These are phyloP conservation scores for Barnettozyma pratensis DNA, from an alignment of 805 yeast species.

Conservation along the genomic window DNA sequence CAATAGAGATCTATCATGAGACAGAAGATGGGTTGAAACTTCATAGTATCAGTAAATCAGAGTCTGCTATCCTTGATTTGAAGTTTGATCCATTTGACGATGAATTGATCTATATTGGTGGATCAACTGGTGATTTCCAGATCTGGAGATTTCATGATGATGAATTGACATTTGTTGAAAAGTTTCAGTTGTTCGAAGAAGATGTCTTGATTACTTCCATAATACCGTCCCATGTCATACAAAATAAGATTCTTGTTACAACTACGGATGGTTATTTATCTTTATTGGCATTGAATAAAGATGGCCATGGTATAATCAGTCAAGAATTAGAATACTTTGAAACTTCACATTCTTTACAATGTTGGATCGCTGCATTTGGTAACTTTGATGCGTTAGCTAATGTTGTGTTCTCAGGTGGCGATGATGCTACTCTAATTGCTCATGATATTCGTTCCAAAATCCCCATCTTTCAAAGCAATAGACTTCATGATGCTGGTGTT, in stretches of 20 bases:
- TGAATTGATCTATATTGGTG: conserved; percentile 52
- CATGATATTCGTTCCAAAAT: conserved; percentile 51
- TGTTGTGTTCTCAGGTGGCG: conserved; percentile 84
- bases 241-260: conserved; percentile 44
- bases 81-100: conserved; percentile 57
- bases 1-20: conserved; percentile 37
- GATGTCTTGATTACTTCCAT: conserved; percentile 59
- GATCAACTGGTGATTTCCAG: conserved; percentile 72
- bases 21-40: conserved; percentile 19
- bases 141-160: conserved; percentile 49
- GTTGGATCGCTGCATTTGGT: conserved; percentile 84
- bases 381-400: conserved; percentile 43
- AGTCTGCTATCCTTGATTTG: conserved; percentile 72
- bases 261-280: conserved; percentile 63
- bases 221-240: conserved; percentile 44
- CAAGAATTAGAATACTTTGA: conserved; percentile 14
- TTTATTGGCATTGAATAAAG: conserved; percentile 23
- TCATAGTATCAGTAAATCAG: conserved; percentile 30
- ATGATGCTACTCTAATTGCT: conserved; percentile 71
- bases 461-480: conserved; percentile 32
- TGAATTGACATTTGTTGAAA: conserved; percentile 18
- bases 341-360: conserved; percentile 62
- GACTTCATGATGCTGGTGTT: conserved; percentile 88
- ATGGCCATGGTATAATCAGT: conserved; percentile 16
- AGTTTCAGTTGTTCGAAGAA: conserved; percentile 43